Conservation (phyloP, 2,329 filamentous ascomycete species). For the Aspergillus phoenicis region DNA sequence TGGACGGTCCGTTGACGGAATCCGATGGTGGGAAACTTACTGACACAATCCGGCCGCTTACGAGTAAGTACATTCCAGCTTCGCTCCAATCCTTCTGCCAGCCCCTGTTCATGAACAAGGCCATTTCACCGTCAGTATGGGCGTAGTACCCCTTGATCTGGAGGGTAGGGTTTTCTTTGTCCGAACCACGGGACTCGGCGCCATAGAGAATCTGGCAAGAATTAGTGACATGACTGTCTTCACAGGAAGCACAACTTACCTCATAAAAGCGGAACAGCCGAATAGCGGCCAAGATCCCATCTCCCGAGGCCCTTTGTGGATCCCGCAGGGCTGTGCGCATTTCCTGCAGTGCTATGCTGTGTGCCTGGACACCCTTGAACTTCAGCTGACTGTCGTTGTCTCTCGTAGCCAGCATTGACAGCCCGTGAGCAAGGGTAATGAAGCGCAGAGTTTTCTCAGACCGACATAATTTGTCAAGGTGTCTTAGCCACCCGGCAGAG, state of each 20-base stretch:
- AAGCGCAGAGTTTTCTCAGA: slow-evolving; percentile 1
- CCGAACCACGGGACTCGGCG: background rate
- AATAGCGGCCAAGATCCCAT: slow-evolving; percentile 6
- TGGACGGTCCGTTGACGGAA: background rate
- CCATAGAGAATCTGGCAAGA: background rate
- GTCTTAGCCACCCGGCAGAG: slow-evolving; percentile 6
- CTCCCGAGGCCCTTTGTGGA: background rate
- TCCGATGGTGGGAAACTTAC: background rate
- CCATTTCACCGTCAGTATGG: slow-evolving; percentile 10
- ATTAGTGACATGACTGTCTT: background rate
- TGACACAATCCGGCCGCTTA: slow-evolving; percentile 4
- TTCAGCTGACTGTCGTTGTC: slow-evolving; percentile 4
- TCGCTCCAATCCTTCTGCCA: slow-evolving; percentile 1
- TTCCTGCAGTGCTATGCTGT: slow-evolving; percentile 4
- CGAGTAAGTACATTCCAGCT: slow-evolving; percentile 6
- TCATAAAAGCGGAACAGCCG: slow-evolving; percentile 8
- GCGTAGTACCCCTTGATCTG: slow-evolving; percentile 6
- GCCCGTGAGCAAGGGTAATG: slow-evolving; percentile 1
- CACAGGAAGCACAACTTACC: background rate
- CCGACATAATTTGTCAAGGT: slow-evolving; percentile 1
- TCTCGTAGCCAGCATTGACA: slow-evolving; percentile 6
- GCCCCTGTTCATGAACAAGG: slow-evolving; percentile 9
- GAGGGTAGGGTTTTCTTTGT: background rate
- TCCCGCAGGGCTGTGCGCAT: slow-evolving; percentile 6
- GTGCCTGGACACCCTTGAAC: slow-evolving; percentile 5